Conservation (phyloP, 192 early-diverging fungal species). For the Backusella mclennaniae region DNA sequence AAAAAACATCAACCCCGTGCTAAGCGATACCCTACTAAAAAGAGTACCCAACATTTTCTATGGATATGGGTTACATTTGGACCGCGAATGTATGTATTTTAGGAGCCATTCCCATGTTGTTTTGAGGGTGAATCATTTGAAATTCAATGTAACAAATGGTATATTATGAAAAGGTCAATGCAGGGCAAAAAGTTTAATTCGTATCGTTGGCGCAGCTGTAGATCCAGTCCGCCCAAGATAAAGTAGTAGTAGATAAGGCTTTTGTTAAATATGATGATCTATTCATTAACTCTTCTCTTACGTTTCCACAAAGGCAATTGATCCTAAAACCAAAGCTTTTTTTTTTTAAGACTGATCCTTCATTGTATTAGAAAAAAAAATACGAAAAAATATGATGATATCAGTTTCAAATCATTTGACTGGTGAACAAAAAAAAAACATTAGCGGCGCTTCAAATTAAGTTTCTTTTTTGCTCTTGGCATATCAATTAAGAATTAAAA, state of each 20-base stretch:
- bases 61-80: slow-evolving; percentile 10
- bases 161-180: slow-evolving; percentile 10
- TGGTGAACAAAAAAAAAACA: background rate
- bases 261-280: background rate
- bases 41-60: slow-evolving; percentile 10
- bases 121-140: slow-evolving; percentile 4
- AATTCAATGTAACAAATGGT: slow-evolving; percentile 1
- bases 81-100: slow-evolving; percentile 13
- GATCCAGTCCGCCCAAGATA: background rate
- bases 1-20: background rate
- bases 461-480: slow-evolving; percentile 5
- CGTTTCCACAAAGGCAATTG: background rate
- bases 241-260: background rate
- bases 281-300: background rate
- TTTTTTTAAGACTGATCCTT: background rate
- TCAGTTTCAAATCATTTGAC: slow-evolving; percentile 4
- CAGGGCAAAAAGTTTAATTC: slow-evolving; percentile 8
- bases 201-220: slow-evolving; percentile 7
- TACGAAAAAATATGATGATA: background rate
- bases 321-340: background rate
- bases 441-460: slow-evolving; percentile 3
- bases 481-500: slow-evolving; percentile 10
- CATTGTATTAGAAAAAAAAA: background rate
- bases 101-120: background rate
- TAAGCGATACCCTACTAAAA: background rate